These are phyloP conservation scores for Diaporthe longicolla DNA, from an alignment of 2,329 filamentous ascomycete genomes.

Conservation along the genomic window DNA sequence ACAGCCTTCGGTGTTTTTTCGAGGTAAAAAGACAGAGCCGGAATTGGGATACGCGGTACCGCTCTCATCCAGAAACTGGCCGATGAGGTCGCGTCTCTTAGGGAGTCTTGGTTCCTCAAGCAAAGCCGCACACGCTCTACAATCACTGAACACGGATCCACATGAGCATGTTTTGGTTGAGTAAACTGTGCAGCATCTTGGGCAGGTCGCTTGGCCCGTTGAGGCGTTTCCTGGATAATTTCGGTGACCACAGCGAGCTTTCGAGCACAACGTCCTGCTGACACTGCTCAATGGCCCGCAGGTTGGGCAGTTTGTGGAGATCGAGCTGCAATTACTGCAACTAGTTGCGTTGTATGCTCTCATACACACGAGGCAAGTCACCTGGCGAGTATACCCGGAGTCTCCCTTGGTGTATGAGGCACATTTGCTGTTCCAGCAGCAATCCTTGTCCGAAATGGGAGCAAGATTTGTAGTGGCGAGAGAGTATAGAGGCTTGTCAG, in stretches of 20 bases:
- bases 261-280: background rate
- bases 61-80: background rate
- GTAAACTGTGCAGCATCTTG: background rate
- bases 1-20: conserved; percentile 32
- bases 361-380: background rate
- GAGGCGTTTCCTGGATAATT: no score
- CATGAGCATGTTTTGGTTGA: fast-evolving
- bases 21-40: background rate
- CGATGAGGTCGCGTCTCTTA: background rate
- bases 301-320: conserved; percentile 8
- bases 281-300: background rate
- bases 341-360: background rate
- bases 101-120: fast-evolving
- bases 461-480: background rate
- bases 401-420: background rate
- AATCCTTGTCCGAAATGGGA: fast-evolving
- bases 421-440: background rate
- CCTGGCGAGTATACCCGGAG: fast-evolving
- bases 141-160: background rate
- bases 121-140: background rate
- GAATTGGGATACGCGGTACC: background rate
- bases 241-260: background rate
- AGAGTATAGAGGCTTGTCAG: background rate
- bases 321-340: background rate
- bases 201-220: background rate